Conservation (phyloP, 2,329 filamentous ascomycete species). For the Fusarium devonianum region DNA sequence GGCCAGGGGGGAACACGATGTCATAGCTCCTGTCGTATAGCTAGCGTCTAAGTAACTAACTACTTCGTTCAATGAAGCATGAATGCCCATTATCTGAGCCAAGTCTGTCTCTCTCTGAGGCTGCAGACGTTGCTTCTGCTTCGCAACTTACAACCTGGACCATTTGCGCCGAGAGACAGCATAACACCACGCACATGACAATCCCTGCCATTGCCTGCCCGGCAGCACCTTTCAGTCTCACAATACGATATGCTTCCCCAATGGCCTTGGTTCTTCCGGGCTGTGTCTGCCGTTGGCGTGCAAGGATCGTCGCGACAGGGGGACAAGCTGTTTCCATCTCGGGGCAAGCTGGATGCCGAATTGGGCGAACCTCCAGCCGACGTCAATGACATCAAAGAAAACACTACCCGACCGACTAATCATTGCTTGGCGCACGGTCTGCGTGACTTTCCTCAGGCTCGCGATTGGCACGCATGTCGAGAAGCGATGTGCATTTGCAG, state of each 20-base stretch:
- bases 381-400: constrained; percentile 20
- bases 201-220: no score
- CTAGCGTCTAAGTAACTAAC: no score
- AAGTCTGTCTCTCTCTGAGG: no score
- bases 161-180: no score
- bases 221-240: no score
- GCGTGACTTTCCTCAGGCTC: neutral
- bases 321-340: constrained; percentile 3
- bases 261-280: neutral
- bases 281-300: neutral
- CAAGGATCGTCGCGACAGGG: constrained; percentile 5
- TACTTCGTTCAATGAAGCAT: no score
- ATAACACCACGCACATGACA: no score
- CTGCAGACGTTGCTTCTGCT: no score
- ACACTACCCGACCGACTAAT: constrained; percentile 8
- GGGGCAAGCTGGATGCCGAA: neutral
- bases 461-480: neutral
- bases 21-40: neutral
- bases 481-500: neutral
- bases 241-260: no score
- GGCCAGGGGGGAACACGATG: no score
- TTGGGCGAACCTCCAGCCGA: constrained; percentile 1
- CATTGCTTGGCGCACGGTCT: neutral
- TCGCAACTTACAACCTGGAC: no score
- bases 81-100: no score